phyloP scores from a whole-genome alignment of 352 stramenopile species.

The Globisporangium abappressorium region DNA sequence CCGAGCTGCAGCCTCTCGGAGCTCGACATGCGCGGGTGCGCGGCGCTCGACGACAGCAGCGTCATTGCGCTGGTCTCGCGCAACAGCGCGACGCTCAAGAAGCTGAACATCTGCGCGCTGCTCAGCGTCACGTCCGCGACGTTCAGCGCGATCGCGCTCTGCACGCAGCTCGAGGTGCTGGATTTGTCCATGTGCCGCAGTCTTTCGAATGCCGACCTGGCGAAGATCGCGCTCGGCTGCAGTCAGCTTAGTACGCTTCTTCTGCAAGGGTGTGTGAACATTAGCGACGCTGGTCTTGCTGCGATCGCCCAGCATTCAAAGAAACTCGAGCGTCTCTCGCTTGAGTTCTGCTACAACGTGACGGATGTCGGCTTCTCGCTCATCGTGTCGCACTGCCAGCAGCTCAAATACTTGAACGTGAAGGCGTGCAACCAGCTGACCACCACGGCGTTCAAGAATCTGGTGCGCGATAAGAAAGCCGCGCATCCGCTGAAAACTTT shows the following conservation, averaged over 20 bases:
- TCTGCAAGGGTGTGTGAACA: constrained; percentile 58
- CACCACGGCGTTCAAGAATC: constrained; percentile 41
- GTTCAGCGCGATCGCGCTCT: constrained; percentile 62
- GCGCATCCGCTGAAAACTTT: constrained; percentile 35
- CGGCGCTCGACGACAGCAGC: constrained; percentile 44
- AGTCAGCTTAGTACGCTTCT: constrained; percentile 39
- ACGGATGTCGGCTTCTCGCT: constrained; percentile 59
- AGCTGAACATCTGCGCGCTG: constrained; percentile 64
- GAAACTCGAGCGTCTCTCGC: constrained; percentile 58
- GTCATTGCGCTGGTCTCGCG: constrained; percentile 39
- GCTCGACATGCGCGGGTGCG: constrained; percentile 56
- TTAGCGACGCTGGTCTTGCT: constrained; percentile 60
- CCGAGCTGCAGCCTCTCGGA: constrained; percentile 26
- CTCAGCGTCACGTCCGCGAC: constrained; percentile 41
- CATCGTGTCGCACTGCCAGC: constrained; percentile 48
- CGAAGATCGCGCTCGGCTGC: constrained; percentile 41
- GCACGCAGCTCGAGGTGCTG: constrained; percentile 49
- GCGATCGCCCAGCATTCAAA: constrained; percentile 33
- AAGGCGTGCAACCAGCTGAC: constrained; percentile 88
- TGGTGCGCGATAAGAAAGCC: constrained; percentile 33
- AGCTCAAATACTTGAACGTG: constrained; percentile 74
- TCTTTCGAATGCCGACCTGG: constrained; percentile 55
- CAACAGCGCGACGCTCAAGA: constrained; percentile 47
- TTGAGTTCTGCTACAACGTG: constrained; percentile 88
- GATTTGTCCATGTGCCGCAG: constrained; percentile 75